phyloP scores from a whole-genome alignment of 2,329 filamentous ascomycete species.

The Scopulariopsis brevicaulis region DNA sequence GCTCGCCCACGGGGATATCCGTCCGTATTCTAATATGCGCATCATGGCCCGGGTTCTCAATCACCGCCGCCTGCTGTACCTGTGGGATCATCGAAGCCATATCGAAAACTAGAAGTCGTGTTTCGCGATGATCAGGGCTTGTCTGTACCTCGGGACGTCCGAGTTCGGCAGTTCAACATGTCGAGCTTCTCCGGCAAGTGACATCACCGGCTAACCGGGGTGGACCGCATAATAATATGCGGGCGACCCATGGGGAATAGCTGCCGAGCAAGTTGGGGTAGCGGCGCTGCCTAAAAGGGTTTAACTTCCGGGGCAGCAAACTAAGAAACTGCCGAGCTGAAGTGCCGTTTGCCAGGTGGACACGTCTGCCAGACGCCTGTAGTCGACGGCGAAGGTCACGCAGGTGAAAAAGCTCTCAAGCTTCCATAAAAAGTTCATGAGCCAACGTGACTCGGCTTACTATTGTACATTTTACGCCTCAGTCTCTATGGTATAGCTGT shows the following conservation, averaged over 20 bases:
- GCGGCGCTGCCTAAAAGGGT: neutral
- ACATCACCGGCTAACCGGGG: no score
- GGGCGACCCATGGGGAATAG: neutral
- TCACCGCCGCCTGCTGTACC: neutral
- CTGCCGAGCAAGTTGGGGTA: neutral
- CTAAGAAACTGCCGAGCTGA: neutral
- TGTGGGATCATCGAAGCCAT: neutral
- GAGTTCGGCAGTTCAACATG: no score
- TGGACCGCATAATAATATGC: no score
- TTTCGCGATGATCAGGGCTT: neutral
- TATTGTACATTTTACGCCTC: no score
- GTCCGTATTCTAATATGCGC: neutral
- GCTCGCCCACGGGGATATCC: neutral
- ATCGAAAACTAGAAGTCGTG: neutral
- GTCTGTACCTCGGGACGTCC: neutral
- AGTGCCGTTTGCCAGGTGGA: neutral
- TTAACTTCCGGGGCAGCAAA: neutral
- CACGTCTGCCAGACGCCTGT: neutral
- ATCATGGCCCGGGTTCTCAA: neutral
- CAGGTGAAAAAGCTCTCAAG: no score
- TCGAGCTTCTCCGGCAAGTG: no score
- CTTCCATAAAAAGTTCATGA: no score
- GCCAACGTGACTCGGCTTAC: no score
- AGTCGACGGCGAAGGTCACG: neutral
- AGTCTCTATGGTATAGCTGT: no score